Base-by-base conservation (phyloP, 2,329 filamentous ascomycete genomes). In the Fusarium scirpi region DNA sequence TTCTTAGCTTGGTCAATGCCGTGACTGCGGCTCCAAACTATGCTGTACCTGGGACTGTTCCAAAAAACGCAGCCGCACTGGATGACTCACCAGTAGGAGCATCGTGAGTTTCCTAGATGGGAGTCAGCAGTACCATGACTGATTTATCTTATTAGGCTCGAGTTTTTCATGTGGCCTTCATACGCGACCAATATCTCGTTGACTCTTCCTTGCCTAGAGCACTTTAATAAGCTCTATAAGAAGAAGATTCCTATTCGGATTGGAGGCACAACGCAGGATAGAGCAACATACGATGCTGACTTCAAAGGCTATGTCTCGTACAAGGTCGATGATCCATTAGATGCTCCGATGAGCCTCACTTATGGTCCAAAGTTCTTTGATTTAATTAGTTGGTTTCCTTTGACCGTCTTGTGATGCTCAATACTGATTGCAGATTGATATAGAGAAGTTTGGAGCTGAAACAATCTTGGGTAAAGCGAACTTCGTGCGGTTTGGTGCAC, bases 111-210 rank as follows among this genome's bases (percentile, higher is more conserved):
- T 5, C 20, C 16, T 2, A n/a, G 6, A 10, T 16, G 22, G 16
- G 2, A 12, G 18, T 20, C n/a, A 12, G 18, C 13, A 16, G 2
- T 15, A 4, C 2, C 18, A 5, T 3, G 40, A 15, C 20, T 10
- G 24, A 41, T 24, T n/a, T 4, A 22, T 27, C 2, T 29, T 20
- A 45, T 3, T 45, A 49, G 53, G 2, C 49, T 56, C 29, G 53
- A 49, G 4, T 56, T 56, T 9, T 56, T 56, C 4, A 56, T 56
- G 30, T 56, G 53, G 53, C 53, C 53, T 49, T 56, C 43, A 18
- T 49, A 56, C 9, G 32, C 32, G 8, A 56, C 43, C 7, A 56
- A 56, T 6, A 38, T 29, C 6, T 40, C 53, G 0, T 38, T 56
- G 3, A 27, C 43, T 1, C 43, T 48, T 18, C 53, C 53, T 11